Evolutionary conservation across 495 filamentous ascomycete genomes (phyloP).

Genomic region (Articulospora tetracladia): DNA sequence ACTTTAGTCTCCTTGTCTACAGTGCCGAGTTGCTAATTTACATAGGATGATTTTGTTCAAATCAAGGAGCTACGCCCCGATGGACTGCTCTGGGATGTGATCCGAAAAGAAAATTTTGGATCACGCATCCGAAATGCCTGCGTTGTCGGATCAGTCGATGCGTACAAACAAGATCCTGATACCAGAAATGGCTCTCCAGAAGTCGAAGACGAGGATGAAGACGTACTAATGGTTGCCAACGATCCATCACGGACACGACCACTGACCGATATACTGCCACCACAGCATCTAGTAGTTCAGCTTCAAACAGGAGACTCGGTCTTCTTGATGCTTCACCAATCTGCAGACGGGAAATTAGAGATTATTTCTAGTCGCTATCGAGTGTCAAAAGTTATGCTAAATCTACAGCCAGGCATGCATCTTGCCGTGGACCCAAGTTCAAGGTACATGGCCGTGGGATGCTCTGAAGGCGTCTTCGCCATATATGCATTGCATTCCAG

Average conservation of each 20-base stretch:
- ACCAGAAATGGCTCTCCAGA: conserved; percentile 1
- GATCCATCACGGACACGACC: conserved; percentile 5
- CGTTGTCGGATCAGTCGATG: conserved; percentile 40
- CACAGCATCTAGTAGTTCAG: conserved; percentile 72
- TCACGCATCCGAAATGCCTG: conserved; percentile 62
- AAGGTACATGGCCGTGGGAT: conserved; percentile 42
- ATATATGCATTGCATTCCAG: conserved; percentile 60
- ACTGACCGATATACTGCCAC: conserved; percentile 44
- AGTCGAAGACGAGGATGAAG: conserved; percentile 33
- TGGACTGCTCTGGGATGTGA: conserved; percentile 65
- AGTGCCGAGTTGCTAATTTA: conserved; percentile 24
- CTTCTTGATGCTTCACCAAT: conserved; percentile 61
- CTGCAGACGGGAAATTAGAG: conserved; percentile 36
- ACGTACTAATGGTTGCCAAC: conserved; percentile 23
- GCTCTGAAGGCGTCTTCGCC: conserved; percentile 38
- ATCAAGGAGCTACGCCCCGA: conserved; percentile 63
- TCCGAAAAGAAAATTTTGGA: conserved; percentile 70
- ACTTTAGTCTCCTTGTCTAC: no score
- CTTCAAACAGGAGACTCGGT: conserved; percentile 64
- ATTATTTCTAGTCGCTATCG: conserved; percentile 59
- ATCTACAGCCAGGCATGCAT: conserved; percentile 66
- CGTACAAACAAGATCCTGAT: conserved; percentile 14
- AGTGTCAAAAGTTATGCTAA: conserved; percentile 48
- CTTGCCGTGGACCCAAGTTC: conserved; percentile 76
- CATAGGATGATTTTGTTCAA: conserved; percentile 59